Evolutionary conservation across 495 filamentous ascomycete species (phyloP).

Genomic region (Penicillium salamii): DNA sequence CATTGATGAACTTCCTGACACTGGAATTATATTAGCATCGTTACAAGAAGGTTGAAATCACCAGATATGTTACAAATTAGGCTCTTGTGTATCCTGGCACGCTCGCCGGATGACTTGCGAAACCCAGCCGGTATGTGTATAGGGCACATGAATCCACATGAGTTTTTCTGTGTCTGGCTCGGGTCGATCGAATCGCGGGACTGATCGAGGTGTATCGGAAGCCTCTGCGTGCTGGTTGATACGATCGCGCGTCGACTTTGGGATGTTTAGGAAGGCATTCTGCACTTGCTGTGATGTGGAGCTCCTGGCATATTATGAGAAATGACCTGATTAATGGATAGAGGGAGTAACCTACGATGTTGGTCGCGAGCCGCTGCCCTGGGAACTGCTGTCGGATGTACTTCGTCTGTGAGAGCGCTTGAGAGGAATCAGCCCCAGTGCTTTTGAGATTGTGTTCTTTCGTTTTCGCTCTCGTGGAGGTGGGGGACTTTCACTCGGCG

Average conservation of each 20-base stretch:
- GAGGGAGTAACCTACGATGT: conserved; percentile 13
- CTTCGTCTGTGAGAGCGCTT: conserved; percentile 13
- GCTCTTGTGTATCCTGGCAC: conserved; percentile 25
- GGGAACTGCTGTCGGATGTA: conserved; percentile 18
- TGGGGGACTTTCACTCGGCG: conserved; percentile 20
- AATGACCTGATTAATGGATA: background rate
- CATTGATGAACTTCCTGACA: conserved; percentile 48
- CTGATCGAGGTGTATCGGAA: conserved; percentile 27
- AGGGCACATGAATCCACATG: conserved; percentile 66
- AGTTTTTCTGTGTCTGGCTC: conserved; percentile 47
- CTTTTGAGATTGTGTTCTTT: conserved; percentile 8
- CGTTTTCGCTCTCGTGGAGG: conserved; percentile 9
- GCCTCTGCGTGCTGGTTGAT: conserved; percentile 20
- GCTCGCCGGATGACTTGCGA: conserved; percentile 31
- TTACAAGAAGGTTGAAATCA: background rate
- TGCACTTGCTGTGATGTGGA: conserved; percentile 20
- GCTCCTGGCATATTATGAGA: conserved; percentile 4
- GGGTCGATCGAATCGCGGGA: conserved; percentile 39
- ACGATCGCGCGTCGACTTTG: conserved; percentile 23
- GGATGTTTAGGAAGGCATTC: conserved; percentile 26
- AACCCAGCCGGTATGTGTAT: conserved; percentile 65
- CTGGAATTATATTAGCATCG: conserved; percentile 22
- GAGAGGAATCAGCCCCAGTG: conserved; percentile 9
- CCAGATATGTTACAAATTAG: conserved; percentile 21
- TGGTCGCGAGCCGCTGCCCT: conserved; percentile 16